Base-by-base conservation (phyloP, 331 rosid genomes). In the Rhamnella rubrinervis region DNA sequence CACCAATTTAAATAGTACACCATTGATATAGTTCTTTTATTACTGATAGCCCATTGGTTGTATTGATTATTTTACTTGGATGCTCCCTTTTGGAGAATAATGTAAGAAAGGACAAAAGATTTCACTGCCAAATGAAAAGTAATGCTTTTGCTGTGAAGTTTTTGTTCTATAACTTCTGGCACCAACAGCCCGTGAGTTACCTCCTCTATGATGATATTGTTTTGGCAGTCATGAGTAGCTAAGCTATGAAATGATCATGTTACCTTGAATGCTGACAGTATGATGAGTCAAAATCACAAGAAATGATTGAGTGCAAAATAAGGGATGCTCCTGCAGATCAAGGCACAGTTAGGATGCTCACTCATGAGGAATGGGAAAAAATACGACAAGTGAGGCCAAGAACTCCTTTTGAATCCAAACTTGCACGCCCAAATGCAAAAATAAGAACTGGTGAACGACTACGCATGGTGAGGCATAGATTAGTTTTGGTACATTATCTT, bases 371-470 rank as follows among this genome's bases (percentile, higher is more conserved):
- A 82, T 93, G 97, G 97, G 95, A 91, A n/a, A 74, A 81, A 73
- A 13, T 83, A 81, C 90, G 83, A 65, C 97, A 87, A 70, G 80
- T 85, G 75, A 78, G 92, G 61, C 98, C 97, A 0, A 84, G 97
- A 74, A 93, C 98, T 59, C 97, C 92, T 0, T 93, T 87, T 79
- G 98, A 93, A 80, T 93, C 98, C 68, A 87, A 78, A 76, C 86
- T 90, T 49, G 86, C 96, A 12, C 92, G 97, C 39, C 92, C 95
- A 25, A 88, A 90, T 83, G 95, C 97, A 16, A 83, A 71, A 63
- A 73, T 88, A 23, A 85, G 98, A 83, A 81, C 96, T 0, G 98
- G 96, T 25, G 97, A 91, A 73, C 84, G 83, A 18, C 10, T 91
- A 65, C 78, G 58, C 63, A 23, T 60, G 89, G 97, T 88, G 80